phyloP scores from a whole-genome alignment of 768 basidiomycete genomes.

The Agaricus sinodeliciosus region DNA sequence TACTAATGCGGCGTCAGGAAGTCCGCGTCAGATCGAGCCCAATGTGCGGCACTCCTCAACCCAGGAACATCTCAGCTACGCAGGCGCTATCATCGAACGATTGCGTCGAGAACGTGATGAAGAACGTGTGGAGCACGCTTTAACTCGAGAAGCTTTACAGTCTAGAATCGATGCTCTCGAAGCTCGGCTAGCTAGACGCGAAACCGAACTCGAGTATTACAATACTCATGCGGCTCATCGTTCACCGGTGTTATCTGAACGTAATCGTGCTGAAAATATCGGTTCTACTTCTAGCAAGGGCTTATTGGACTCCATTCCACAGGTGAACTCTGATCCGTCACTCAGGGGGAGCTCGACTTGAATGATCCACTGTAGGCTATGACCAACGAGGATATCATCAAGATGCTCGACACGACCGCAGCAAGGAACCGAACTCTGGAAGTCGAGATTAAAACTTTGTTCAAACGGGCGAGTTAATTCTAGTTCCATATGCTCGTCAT shows the following conservation, averaged over 20 bases:
- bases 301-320: neutral
- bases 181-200: constrained; percentile 50
- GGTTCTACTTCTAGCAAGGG: neutral
- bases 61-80: constrained; percentile 31
- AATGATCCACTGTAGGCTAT: constrained; percentile 11
- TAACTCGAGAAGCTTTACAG: constrained; percentile 33
- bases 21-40: neutral
- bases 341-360: neutral
- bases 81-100: constrained; percentile 34
- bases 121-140: constrained; percentile 36
- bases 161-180: constrained; percentile 37
- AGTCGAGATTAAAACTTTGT: constrained; percentile 33
- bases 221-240: constrained; percentile 12
- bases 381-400: constrained; percentile 32
- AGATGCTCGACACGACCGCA: constrained; percentile 29
- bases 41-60: neutral
- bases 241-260: constrained; percentile 4
- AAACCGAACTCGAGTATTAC: constrained; percentile 43
- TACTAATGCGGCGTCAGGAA: neutral
- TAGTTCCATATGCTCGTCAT: neutral
- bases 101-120: constrained; percentile 36
- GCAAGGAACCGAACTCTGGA: constrained; percentile 38
- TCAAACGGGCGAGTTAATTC: constrained; percentile 24
- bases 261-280: neutral
- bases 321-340: neutral